Evolutionary conservation across 768 basidiomycete genomes (phyloP).

Genomic region (Asterophora parasitica): DNA sequence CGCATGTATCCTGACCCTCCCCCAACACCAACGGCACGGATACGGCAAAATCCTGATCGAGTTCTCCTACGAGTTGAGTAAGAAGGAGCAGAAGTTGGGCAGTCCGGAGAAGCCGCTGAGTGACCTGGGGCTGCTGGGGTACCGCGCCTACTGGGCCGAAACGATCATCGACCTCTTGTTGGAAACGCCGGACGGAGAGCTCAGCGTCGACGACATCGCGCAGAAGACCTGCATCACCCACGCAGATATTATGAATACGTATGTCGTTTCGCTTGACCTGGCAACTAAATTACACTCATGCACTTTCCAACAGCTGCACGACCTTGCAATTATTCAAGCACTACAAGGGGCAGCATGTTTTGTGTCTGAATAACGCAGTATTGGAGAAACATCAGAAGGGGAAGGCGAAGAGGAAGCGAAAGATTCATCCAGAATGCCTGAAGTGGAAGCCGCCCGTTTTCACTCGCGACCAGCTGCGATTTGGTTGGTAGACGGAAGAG

Average conservation of each 20-base stretch:
- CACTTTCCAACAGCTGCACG: constrained; percentile 64
- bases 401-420: constrained; percentile 68
- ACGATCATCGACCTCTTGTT: constrained; percentile 89
- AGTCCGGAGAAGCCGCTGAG: constrained; percentile 97
- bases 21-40: constrained; percentile 95
- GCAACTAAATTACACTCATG: background rate
- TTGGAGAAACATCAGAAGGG: constrained; percentile 88
- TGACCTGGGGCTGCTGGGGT: constrained; percentile 88
- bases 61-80: constrained; percentile 96
- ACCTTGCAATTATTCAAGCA: constrained; percentile 94
- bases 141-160: constrained; percentile 97
- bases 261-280: constrained; percentile 30
- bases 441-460: constrained; percentile 96
- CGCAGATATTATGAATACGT: constrained; percentile 98
- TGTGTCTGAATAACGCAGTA: constrained; percentile 86
- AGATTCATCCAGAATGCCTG: constrained; percentile 75
- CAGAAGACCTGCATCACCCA: constrained; percentile 94
- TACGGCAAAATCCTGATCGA: constrained; percentile 96
- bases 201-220: constrained; percentile 96
- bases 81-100: constrained; percentile 92
- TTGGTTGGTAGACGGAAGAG: constrained; percentile 62
- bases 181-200: constrained; percentile 65
- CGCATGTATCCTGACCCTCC: constrained; percentile 97
- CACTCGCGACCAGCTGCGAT: constrained; percentile 83
- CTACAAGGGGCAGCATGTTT: constrained; percentile 91